These are phyloP conservation scores for Rosa chinensis DNA, from an alignment of 306 rosid species.

Conservation along the genomic window DNA sequence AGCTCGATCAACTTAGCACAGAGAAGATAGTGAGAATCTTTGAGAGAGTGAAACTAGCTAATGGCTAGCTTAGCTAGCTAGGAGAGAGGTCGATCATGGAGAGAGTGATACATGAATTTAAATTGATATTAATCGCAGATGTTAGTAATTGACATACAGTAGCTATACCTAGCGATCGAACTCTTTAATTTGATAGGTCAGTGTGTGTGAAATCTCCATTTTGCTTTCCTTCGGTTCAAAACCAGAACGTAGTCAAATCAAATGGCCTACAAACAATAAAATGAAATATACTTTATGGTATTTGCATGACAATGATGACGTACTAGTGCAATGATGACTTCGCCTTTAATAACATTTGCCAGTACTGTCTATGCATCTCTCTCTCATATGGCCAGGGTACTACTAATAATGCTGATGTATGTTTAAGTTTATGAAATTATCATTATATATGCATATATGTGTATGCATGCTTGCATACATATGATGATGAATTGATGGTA, in stretches of 20 bases:
- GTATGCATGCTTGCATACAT: not conserved
- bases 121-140: constrained; percentile 13
- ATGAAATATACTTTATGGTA: constrained; percentile 2
- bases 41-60: not conserved
- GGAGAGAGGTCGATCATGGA: not conserved
- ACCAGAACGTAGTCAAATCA: constrained; percentile 31
- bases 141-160: not conserved
- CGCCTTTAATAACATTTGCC: constrained; percentile 41
- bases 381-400: not conserved
- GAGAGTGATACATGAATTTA: not conserved
- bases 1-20: not conserved
- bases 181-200: not conserved
- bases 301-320: constrained; percentile 51
- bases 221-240: constrained; percentile 16
- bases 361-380: constrained; percentile 9
- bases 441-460: not conserved
- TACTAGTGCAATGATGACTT: constrained; percentile 42
- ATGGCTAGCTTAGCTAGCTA: not conserved
- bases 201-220: not conserved
- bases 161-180: not conserved
- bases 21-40: constrained; percentile 14
- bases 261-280: not conserved
- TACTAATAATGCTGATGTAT: not conserved
- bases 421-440: not conserved
- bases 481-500: not conserved